Conservation (phyloP, 2,329 filamentous ascomycete species). For the Pezicula radicicola region DNA sequence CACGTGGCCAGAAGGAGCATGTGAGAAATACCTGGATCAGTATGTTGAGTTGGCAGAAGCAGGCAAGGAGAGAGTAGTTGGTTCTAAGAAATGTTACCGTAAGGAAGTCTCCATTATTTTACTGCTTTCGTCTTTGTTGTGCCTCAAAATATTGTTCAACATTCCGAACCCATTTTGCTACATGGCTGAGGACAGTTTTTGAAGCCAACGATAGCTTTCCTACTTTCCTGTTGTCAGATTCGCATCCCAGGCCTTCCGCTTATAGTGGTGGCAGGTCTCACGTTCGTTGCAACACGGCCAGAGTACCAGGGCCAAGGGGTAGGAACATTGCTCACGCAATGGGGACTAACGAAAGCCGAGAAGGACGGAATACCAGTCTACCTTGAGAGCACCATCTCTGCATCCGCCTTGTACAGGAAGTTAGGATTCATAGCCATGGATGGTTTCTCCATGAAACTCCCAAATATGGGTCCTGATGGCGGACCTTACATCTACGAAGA, state of each 20-base stretch:
- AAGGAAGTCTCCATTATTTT: slow-evolving; percentile 10
- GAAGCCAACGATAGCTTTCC: too few relatives aligned
- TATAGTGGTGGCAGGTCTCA: slow-evolving; percentile 16
- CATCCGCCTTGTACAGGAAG: slow-evolving; percentile 17
- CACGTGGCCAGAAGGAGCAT: slow-evolving; percentile 16
- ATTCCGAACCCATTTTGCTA: too few relatives aligned
- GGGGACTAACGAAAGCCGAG: slow-evolving; percentile 18
- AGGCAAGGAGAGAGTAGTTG: slow-evolving; percentile 17
- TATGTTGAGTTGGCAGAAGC: slow-evolving; percentile 17
- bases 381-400: slow-evolving; percentile 22
- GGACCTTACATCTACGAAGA: slow-evolving; percentile 19
- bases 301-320: slow-evolving; percentile 18
- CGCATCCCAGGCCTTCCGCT: not conserved
- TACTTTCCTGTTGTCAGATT: not conserved
- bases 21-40: slow-evolving; percentile 12
- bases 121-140: not conserved
- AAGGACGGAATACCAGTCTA: slow-evolving; percentile 19
- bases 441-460: slow-evolving; percentile 19
- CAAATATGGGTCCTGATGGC: slow-evolving; percentile 1
- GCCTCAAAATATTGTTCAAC: not conserved
- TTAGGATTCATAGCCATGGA: slow-evolving; percentile 19
- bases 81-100: slow-evolving; percentile 20
- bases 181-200: too few relatives aligned
- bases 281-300: slow-evolving; percentile 21
- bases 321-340: slow-evolving; percentile 19